A percentile compares a stretch with the other conserved stretches of the same genome.
phyloP scores from a whole-genome alignment of 352 stramenopile species.

The Phytopythium aichiense region DNA sequence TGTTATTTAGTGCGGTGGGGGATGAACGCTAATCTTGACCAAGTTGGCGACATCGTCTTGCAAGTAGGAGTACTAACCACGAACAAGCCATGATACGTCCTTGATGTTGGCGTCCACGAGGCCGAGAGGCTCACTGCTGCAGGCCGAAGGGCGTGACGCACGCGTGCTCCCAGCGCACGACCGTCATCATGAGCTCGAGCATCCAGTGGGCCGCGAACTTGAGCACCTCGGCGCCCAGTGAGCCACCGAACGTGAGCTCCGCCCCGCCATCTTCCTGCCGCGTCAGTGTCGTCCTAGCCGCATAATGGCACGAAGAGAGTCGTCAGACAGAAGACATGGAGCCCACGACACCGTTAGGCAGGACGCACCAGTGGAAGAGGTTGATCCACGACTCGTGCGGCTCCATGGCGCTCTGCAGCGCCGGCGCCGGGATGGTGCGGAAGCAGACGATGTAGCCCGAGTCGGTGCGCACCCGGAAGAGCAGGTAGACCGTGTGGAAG shows the following conservation, averaged over 20 bases:
- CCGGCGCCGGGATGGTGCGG: slow-evolving; percentile 48
- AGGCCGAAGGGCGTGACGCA: slow-evolving; percentile 54
- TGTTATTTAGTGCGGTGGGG: too few species aligned
- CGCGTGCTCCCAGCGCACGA: slow-evolving; percentile 62
- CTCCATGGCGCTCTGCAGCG: slow-evolving; percentile 43
- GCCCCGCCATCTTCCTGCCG: slow-evolving; percentile 17
- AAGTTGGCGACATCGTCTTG: too few species aligned
- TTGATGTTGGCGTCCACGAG: background rate
- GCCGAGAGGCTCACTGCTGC: slow-evolving; percentile 9
- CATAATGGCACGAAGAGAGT: background rate
- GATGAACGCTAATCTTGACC: too few species aligned
- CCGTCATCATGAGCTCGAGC: slow-evolving; percentile 74
- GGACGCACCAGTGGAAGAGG: slow-evolving; percentile 58
- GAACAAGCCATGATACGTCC: too few species aligned
- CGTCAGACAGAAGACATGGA: background rate
- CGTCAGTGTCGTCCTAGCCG: slow-evolving; percentile 31
- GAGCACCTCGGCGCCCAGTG: slow-evolving; percentile 42
- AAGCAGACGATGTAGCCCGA: slow-evolving; percentile 62
- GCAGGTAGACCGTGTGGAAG: slow-evolving; percentile 71
- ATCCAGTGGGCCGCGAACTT: slow-evolving; percentile 71
- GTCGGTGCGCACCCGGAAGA: slow-evolving; percentile 55
- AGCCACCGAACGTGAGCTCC: slow-evolving; percentile 53
- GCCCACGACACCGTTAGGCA: too few species aligned
- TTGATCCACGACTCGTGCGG: slow-evolving; percentile 55
- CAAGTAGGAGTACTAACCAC: too few species aligned